These are phyloP conservation scores for Phytophthora chlamydospora DNA, from an alignment of 352 stramenopile genomes.

Conservation along the genomic window DNA sequence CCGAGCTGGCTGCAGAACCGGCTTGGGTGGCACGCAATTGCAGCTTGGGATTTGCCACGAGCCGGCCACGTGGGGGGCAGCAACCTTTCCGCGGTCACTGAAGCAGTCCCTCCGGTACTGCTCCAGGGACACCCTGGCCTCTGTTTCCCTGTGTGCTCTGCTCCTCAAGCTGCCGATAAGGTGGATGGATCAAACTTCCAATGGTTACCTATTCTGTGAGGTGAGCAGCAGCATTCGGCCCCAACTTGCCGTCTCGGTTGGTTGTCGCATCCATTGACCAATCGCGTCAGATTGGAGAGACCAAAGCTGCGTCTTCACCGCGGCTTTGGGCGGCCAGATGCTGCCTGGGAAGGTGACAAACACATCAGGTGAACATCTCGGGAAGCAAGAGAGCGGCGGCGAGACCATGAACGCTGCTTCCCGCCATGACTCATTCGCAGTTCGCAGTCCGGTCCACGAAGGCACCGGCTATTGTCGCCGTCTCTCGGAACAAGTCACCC, in stretches of 20 bases:
- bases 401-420: constrained; percentile 9
- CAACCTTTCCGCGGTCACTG: too few species aligned
- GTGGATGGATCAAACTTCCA: too few species aligned
- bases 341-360: constrained; percentile 19
- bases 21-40: neutral
- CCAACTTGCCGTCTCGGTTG: constrained; percentile 9
- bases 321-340: constrained; percentile 26
- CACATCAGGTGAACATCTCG: constrained; percentile 14
- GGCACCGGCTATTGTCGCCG: constrained; percentile 20
- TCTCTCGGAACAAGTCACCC: constrained; percentile 2
- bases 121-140: too few species aligned
- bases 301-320: constrained; percentile 18
- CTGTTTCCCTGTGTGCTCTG: too few species aligned
- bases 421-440: constrained; percentile 18
- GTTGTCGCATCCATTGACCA: constrained; percentile 16
- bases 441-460: constrained; percentile 4
- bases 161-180: too few species aligned
- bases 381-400: constrained; percentile 13
- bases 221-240: too few species aligned
- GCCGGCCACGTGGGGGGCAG: neutral
- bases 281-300: constrained; percentile 6
- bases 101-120: too few species aligned
- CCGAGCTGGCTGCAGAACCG: too few species aligned
- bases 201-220: too few species aligned
- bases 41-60: constrained; percentile 3